Conservation (phyloP, 1,139 yeast species). For the Sugiyamaella japonica region DNA sequence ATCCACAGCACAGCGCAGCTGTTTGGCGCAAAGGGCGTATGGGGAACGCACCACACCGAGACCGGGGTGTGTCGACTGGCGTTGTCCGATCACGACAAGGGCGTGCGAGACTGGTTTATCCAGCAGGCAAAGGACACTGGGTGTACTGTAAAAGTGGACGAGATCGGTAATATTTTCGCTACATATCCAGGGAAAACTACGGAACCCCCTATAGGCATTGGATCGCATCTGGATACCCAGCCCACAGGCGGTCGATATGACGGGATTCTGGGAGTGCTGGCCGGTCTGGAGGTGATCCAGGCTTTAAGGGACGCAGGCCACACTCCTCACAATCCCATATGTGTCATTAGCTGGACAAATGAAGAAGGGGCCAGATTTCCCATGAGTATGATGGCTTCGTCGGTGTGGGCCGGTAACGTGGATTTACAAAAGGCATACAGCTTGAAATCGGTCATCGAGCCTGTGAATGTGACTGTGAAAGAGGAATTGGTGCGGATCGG, state of each 20-base stretch:
- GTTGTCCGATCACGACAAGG: conserved; percentile 59
- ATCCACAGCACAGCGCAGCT: conserved; percentile 17
- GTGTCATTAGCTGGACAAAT: conserved; percentile 68
- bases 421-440: conserved; percentile 51
- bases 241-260: conserved; percentile 78
- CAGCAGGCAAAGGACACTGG: conserved; percentile 54
- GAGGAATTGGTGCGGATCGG: conserved; percentile 63
- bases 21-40: conserved; percentile 19
- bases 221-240: conserved; percentile 74
- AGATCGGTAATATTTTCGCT: conserved; percentile 70
- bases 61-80: conserved; percentile 64
- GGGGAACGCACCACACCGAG: conserved; percentile 41
- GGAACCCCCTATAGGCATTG: conserved; percentile 61
- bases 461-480: conserved; percentile 47
- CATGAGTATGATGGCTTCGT: conserved; percentile 60
- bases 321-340: conserved; percentile 63
- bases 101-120: conserved; percentile 67
- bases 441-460: conserved; percentile 52
- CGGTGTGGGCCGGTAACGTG: conserved; percentile 62
- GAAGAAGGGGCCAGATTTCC: conserved; percentile 82
- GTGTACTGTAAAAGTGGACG: conserved; percentile 58
- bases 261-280: conserved; percentile 66
- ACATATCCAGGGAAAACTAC: conserved; percentile 56
- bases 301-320: conserved; percentile 59
- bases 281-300: conserved; percentile 65